A percentile compares a stretch with the other conserved stretches of the same genome.
phyloP scores from a whole-genome alignment of 805 yeast species.

The Komagataella kurtzmanii region DNA sequence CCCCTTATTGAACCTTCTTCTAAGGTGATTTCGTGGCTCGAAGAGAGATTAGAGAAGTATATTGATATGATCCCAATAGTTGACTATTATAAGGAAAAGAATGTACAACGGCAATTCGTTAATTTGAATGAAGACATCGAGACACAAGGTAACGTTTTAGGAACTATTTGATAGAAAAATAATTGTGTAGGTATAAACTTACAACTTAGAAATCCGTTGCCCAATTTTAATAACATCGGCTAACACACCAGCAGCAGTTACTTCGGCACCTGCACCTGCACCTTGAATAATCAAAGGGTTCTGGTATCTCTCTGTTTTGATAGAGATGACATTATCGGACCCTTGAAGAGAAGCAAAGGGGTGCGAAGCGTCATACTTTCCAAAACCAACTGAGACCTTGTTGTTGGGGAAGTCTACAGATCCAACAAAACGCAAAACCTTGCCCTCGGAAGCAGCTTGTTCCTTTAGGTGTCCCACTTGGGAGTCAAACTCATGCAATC shows the following conservation, averaged over 20 bases:
- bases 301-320: constrained; percentile 82
- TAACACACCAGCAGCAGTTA: constrained; percentile 70
- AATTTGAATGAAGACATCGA: not conserved
- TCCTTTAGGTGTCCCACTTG: constrained; percentile 68
- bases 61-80: constrained; percentile 47
- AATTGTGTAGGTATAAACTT: not conserved
- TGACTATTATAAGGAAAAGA: constrained; percentile 38
- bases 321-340: constrained; percentile 88
- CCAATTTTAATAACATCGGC: constrained; percentile 90
- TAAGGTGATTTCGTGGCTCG: constrained; percentile 50
- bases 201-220: constrained; percentile 32
- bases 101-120: not conserved
- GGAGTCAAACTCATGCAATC: constrained; percentile 71
- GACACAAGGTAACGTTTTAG: not conserved
- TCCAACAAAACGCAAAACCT: constrained; percentile 91
- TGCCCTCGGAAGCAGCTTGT: constrained; percentile 69
- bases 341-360: constrained; percentile 95
- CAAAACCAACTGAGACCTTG: constrained; percentile 74
- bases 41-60: constrained; percentile 30
- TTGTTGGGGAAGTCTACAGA: constrained; percentile 65
- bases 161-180: not conserved
- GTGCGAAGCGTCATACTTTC: constrained; percentile 75
- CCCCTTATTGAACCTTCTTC: constrained; percentile 54
- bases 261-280: constrained; percentile 82
- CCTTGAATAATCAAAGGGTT: constrained; percentile 95